Percentiles rank a stretch among this genome's conserved stretches.
These are phyloP conservation scores for Leptographium wingfieldii DNA, from an alignment of 2,329 filamentous ascomycete species.

Conservation along the genomic window DNA sequence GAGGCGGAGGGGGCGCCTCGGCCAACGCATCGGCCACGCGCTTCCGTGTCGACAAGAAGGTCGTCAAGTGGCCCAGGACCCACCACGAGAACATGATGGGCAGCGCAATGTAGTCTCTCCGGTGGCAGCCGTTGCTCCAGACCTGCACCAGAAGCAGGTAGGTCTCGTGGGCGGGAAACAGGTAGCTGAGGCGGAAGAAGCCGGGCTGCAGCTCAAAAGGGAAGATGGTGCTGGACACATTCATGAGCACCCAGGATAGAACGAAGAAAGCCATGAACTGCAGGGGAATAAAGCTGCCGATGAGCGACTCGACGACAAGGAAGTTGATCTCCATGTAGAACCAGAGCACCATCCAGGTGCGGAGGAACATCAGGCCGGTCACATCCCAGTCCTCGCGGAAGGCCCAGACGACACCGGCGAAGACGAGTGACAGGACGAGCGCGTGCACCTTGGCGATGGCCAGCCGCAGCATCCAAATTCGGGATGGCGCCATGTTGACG, in stretches of 20 bases:
- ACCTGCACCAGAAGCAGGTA: slow-evolving; percentile 28
- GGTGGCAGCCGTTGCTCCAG: slow-evolving; percentile 28
- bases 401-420: slow-evolving; percentile 30
- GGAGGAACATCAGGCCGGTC: slow-evolving; percentile 16
- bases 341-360: slow-evolving; percentile 22
- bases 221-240: slow-evolving; percentile 27
- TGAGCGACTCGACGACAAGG: not conserved
- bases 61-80: slow-evolving; percentile 8
- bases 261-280: not conserved
- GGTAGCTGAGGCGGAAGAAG: slow-evolving; percentile 27
- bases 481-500: not conserved
- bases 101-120: slow-evolving; percentile 23
- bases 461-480: slow-evolving; percentile 16
- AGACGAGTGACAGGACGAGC: slow-evolving; percentile 23
- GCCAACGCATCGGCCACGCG: not conserved
- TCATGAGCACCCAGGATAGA: slow-evolving; percentile 30
- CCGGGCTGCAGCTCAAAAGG: slow-evolving; percentile 29
- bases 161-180: slow-evolving; percentile 25
- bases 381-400: slow-evolving; percentile 29
- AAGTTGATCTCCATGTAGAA: slow-evolving; percentile 14
- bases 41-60: not conserved
- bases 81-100: slow-evolving; percentile 30
- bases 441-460: slow-evolving; percentile 19
- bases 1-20: not conserved
- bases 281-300: slow-evolving; percentile 2